Conservation (phyloP, 2,329 filamentous ascomycete genomes). For the Colletotrichum spaethianum region DNA sequence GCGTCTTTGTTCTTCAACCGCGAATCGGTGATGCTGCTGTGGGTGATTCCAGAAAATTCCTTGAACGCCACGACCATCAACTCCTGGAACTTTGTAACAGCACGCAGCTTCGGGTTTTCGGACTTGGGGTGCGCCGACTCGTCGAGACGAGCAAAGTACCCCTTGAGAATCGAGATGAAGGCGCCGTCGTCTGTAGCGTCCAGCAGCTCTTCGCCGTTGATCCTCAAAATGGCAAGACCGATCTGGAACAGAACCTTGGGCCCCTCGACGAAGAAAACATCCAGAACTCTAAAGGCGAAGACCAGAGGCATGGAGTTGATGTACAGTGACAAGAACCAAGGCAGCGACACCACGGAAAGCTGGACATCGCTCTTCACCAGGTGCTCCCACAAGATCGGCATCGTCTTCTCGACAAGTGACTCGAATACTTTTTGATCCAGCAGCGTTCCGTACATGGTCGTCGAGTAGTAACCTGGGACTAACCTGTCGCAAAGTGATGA, state of each 20-base stretch:
- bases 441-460: constrained; percentile 98
- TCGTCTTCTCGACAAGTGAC: constrained; percentile 97
- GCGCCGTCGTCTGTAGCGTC: constrained; percentile 95
- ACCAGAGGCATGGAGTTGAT: constrained; percentile 99
- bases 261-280: constrained; percentile 98
- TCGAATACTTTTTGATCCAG: constrained; percentile 98
- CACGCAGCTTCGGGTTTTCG: constrained; percentile 93
- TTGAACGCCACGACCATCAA: constrained; percentile 99
- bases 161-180: constrained; percentile 96
- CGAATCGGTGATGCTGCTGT: constrained; percentile 90
- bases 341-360: constrained; percentile 94
- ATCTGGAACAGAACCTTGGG: constrained; percentile 98
- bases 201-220: constrained; percentile 95
- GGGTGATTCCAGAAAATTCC: constrained; percentile 95
- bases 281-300: constrained; percentile 95
- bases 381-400: constrained; percentile 98
- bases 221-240: constrained; percentile 93
- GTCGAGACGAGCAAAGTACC: constrained; percentile 92
- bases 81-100: constrained; percentile 96
- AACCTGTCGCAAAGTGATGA: constrained; percentile 93
- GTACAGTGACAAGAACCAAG: constrained; percentile 98
- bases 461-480: constrained; percentile 96
- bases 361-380: constrained; percentile 98
- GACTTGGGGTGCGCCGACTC: constrained; percentile 97
- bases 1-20: constrained; percentile 93